Conservation (phyloP, 352 stramenopile genomes). For the Pythium graminicola region DNA sequence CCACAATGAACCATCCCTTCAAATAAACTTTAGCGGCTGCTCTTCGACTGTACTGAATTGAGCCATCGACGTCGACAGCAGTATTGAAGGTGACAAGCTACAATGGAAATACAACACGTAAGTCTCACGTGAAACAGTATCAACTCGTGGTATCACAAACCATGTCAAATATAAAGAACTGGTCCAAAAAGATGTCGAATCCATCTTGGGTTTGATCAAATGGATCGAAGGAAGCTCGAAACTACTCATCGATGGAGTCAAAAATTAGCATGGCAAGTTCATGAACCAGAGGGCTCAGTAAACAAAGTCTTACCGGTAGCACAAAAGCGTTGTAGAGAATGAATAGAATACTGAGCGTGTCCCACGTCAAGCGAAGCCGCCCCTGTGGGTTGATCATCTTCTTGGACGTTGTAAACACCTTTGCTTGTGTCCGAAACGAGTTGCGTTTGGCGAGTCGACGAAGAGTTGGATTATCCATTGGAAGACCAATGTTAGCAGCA, state of each 20-base stretch:
- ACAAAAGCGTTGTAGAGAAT: slow-evolving; percentile 73
- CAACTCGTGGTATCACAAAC: too few relatives aligned
- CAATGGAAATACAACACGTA: too few relatives aligned
- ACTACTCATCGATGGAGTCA: too few relatives aligned
- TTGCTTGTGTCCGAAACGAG: slow-evolving; percentile 16
- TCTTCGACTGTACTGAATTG: slow-evolving; percentile 15
- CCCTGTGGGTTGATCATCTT: slow-evolving; percentile 60
- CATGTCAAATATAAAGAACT: slow-evolving; percentile 62
- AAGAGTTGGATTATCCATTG: not conserved
- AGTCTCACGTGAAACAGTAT: too few relatives aligned
- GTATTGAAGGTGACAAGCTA: slow-evolving; percentile 24
- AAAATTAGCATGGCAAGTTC: too few relatives aligned
- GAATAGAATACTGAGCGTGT: slow-evolving; percentile 59
- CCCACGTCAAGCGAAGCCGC: slow-evolving; percentile 51
- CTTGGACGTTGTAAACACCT: slow-evolving; percentile 9
- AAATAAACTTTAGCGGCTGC: slow-evolving; percentile 22
- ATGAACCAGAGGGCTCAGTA: too few relatives aligned
- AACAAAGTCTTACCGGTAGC: slow-evolving; percentile 42
- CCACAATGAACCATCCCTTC: slow-evolving; percentile 24
- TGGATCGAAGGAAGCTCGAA: slow-evolving; percentile 55
- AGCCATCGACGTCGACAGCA: slow-evolving; percentile 24
- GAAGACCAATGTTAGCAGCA: too few relatives aligned
- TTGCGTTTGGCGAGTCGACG: slow-evolving; percentile 9
- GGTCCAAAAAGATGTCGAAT: slow-evolving; percentile 47
- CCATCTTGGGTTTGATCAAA: slow-evolving; percentile 21